Evolutionary conservation across 1,139 yeast species (phyloP), one percentile per base, ranked within the genome.

Genomic region (Lodderomyces beijingensis): DNA sequence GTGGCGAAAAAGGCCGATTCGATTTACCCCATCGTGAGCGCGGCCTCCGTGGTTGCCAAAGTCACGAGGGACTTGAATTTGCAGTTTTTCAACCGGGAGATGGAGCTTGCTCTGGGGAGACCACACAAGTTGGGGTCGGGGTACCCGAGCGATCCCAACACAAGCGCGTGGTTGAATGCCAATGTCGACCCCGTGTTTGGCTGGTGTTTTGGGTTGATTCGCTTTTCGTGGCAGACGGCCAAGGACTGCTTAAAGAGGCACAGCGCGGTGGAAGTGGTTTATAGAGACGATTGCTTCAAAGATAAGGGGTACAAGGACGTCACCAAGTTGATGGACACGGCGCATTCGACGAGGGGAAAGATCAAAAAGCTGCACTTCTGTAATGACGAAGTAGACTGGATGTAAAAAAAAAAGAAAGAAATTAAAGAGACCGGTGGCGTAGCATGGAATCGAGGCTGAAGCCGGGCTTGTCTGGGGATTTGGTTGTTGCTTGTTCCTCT

Each of bases 1-100:
- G 98, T 93, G n/a, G 76, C 95, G 11, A 93, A 91, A 51, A 91
- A 91, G 53, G 98, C 98, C 0, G 98, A 93, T 62, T 79, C 96
- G 17, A 53, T 87, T n/a, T 91, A 72, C 52, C 96, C 97, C 0
- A 81, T 88, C 32, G 99, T 93, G 4, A 83, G 95, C 55, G 86
- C 94, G 1, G 99, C 98, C 0, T 84, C 95, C n/a, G 86, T 91
- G 35, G 89, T 91, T 32, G 99, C 99, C 5, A 91, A 91, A 53
- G 98, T 91, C 3, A 87, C 98, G 0, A 73, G 99, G 50, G 98
- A 91, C 55, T 64, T 76, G 34, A 76, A 80, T 31, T 61, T 91
- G 38, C 59, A 70, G 26, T 57, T 53, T 46, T 64, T 41, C 44
- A 53, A 49, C 33, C 33, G 46, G 15, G 40, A 46, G 12, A 35